Percentiles rank a stretch among this genome's conserved stretches.
These are phyloP conservation scores for Gossypium davidsonii DNA, from an alignment of 441 rosid genomes.

Conservation along the genomic window DNA sequence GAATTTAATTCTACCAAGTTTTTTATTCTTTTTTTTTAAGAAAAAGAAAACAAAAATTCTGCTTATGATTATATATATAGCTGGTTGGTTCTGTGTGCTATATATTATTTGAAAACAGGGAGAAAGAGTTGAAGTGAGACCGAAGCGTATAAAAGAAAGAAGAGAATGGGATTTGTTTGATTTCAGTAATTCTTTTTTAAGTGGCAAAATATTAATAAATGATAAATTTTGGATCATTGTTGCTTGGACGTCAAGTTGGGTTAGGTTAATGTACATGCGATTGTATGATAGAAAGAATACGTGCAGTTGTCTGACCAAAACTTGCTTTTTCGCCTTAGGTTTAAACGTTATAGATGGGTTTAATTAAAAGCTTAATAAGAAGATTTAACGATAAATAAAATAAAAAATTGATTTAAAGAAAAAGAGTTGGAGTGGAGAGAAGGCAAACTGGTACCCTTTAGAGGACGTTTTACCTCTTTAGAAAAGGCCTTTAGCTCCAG, in stretches of 20 bases:
- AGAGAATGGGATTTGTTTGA: constrained; percentile 6
- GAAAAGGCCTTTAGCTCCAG: neutral
- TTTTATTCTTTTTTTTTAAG: neutral
- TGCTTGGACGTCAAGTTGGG: constrained; percentile 77
- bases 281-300: constrained; percentile 24
- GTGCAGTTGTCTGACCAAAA: constrained; percentile 4
- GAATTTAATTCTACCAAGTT: constrained; percentile 28
- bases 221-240: constrained; percentile 24
- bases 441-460: constrained; percentile 22
- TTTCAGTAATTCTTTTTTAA: neutral
- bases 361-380: neutral
- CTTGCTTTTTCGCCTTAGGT: neutral
- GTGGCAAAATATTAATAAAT: neutral
- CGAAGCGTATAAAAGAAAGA: neutral
- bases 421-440: constrained; percentile 13
- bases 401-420: neutral
- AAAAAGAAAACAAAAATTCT: constrained; percentile 5
- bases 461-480: constrained; percentile 40
- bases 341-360: neutral
- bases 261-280: constrained; percentile 31
- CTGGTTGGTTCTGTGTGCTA: neutral
- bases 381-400: neutral
- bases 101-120: neutral
- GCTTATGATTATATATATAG: constrained; percentile 2
- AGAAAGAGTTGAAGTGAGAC: neutral